Evolutionary conservation across 2,329 filamentous ascomycete species (phyloP).

Genomic region (Colletotrichum trifolii): DNA sequence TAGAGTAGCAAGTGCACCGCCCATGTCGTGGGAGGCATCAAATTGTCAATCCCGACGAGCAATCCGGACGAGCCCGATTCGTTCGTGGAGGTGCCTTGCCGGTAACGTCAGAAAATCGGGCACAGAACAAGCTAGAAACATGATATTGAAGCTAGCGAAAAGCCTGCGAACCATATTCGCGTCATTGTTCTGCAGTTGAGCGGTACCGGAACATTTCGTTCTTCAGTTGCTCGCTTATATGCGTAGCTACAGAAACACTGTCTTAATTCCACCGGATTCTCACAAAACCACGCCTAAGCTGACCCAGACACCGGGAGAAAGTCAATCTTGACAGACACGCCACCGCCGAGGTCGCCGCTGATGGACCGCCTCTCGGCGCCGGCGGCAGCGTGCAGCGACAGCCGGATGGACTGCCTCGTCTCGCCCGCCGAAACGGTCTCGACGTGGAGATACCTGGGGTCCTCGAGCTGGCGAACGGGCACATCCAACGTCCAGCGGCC

Average conservation of each 20-base stretch:
- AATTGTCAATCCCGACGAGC: no score
- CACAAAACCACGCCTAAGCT: neutral
- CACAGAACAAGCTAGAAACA: no score
- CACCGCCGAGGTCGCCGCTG: conserved; percentile 19
- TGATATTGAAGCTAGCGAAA: no score
- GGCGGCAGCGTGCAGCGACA: conserved; percentile 22
- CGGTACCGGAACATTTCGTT: no score
- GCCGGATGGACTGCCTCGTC: neutral
- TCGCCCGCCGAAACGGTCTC: conserved; percentile 3
- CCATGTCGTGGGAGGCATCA: no score
- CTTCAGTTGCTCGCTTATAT: no score
- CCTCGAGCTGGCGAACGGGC: conserved; percentile 26
- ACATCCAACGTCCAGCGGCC: conserved; percentile 26
- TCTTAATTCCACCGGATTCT: neutral
- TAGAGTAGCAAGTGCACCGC: no score
- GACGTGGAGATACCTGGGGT: conserved; percentile 19
- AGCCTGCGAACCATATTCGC: no score
- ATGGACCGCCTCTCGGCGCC: conserved; percentile 24
- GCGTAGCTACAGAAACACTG: neutral
- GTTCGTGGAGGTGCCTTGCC: no score
- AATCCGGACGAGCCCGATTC: no score
- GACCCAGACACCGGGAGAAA: conserved; percentile 18
- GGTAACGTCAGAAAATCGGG: no score
- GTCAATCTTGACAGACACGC: conserved; percentile 21
- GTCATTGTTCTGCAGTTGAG: no score